These are phyloP conservation scores for Triangularia setosa DNA, from an alignment of 2,329 filamentous ascomycete genomes.

Conservation along the genomic window DNA sequence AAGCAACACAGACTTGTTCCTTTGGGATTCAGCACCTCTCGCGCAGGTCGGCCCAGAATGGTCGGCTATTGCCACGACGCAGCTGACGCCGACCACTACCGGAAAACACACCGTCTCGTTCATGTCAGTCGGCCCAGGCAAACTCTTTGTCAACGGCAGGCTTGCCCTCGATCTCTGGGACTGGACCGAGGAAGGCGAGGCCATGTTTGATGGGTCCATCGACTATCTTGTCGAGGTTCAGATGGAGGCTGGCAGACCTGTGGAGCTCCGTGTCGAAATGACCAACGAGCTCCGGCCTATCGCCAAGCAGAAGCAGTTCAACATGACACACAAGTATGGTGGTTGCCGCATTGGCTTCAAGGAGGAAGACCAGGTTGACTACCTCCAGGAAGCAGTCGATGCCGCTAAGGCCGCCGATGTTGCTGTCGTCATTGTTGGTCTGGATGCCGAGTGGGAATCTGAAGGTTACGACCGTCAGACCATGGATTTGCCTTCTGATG, in stretches of 20 bases:
- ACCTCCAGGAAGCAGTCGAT: slow-evolving; percentile 62
- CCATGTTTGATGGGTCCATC: slow-evolving; percentile 66
- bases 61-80: slow-evolving; percentile 60
- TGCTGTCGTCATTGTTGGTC: slow-evolving; percentile 63
- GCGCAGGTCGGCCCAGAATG: slow-evolving; percentile 58
- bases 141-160: slow-evolving; percentile 56
- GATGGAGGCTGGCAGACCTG: slow-evolving; percentile 55
- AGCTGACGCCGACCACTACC: slow-evolving; percentile 53
- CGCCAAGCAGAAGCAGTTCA: slow-evolving; percentile 54
- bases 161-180: slow-evolving; percentile 63
- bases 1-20: slow-evolving; percentile 62
- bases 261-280: slow-evolving; percentile 61
- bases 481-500: slow-evolving; percentile 56
- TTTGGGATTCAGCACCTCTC: slow-evolving; percentile 65
- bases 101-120: slow-evolving; percentile 65
- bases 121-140: slow-evolving; percentile 63
- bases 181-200: slow-evolving; percentile 65
- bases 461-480: slow-evolving; percentile 65
- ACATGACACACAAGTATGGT: slow-evolving; percentile 62
- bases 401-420: slow-evolving; percentile 61
- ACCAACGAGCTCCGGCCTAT: slow-evolving; percentile 62
- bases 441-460: slow-evolving; percentile 72
- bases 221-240: slow-evolving; percentile 60
- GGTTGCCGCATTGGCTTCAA: slow-evolving; percentile 70
- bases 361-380: slow-evolving; percentile 58